Conservation (phyloP, 345 rosid genomes). For the Camelina hispida region DNA sequence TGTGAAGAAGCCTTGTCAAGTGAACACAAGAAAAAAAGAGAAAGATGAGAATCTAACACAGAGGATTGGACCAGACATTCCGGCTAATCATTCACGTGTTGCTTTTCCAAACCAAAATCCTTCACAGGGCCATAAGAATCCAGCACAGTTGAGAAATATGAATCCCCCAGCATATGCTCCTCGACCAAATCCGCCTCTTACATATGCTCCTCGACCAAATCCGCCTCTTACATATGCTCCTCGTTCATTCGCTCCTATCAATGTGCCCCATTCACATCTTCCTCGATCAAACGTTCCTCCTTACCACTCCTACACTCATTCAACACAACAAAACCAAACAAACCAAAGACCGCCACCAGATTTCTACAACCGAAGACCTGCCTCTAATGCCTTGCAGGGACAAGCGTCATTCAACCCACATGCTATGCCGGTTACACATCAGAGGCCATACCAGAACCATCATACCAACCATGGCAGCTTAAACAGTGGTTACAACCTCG, state of each 20-base stretch:
- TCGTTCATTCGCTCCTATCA: conserved; percentile 25
- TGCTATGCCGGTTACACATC: conserved; percentile 34
- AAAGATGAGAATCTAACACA: conserved; percentile 34
- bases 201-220: conserved; percentile 8
- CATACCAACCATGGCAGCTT: conserved; percentile 27
- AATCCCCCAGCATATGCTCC: conserved; percentile 42
- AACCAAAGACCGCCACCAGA: conserved; percentile 33
- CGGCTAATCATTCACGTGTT: conserved; percentile 33
- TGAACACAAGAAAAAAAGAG: conserved; percentile 40
- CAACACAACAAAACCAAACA: conserved; percentile 38
- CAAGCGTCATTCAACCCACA: conserved; percentile 37
- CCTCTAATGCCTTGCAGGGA: conserved; percentile 44
- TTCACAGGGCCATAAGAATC: conserved; percentile 39
- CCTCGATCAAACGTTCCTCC: conserved; percentile 27
- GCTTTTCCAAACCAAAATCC: conserved; percentile 35
- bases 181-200: neutral
- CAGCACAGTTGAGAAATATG: conserved; percentile 27
- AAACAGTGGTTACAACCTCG: conserved; percentile 38
- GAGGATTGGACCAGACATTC: conserved; percentile 24
- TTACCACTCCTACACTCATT: conserved; percentile 20
- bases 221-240: conserved; percentile 26
- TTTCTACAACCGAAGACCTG: conserved; percentile 38
- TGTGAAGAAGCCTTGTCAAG: conserved; percentile 40
- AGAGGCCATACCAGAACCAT: conserved; percentile 41
- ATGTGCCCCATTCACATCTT: conserved; percentile 17